phyloP scores from a whole-genome alignment of 2,329 filamentous ascomycete species.

The Diaporthe ilicicola region DNA sequence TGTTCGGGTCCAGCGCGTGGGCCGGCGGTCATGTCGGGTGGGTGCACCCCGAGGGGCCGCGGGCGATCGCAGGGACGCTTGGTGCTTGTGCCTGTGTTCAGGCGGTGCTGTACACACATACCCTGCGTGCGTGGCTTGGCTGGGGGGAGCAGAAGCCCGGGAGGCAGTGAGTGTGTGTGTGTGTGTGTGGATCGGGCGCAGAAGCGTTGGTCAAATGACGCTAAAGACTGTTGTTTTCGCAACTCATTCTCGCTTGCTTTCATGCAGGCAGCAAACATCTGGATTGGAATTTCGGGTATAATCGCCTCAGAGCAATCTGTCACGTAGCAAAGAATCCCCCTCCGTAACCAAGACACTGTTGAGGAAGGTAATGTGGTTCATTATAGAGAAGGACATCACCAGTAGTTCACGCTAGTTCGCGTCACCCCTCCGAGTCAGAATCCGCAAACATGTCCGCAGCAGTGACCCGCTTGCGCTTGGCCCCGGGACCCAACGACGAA shows the following conservation, averaged over 20 bases:
- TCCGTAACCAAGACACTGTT: neutral
- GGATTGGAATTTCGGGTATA: neutral
- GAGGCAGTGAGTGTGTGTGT: neutral
- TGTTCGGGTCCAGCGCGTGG: neutral
- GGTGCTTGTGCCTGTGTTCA: neutral
- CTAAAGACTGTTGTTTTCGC: no score
- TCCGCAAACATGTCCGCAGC: conserved; percentile 91
- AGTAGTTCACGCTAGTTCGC: conserved; percentile 25
- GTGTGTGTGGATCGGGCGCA: neutral
- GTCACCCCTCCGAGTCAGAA: conserved; percentile 63
- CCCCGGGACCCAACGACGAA: conserved; percentile 39
- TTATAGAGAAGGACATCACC: neutral
- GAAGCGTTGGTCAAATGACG: no score
- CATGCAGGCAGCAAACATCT: no score
- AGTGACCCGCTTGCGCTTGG: conserved; percentile 69
- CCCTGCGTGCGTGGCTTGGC: neutral
- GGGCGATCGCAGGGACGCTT: neutral
- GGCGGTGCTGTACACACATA: neutral
- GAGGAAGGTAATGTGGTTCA: neutral
- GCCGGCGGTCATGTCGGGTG: neutral
- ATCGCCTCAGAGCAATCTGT: neutral
- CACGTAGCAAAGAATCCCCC: neutral
- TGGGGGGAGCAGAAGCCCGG: neutral
- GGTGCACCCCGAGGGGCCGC: neutral
- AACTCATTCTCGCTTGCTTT: no score